Conservation (phyloP, 345 rosid species). For the Barbarea vulgaris region DNA sequence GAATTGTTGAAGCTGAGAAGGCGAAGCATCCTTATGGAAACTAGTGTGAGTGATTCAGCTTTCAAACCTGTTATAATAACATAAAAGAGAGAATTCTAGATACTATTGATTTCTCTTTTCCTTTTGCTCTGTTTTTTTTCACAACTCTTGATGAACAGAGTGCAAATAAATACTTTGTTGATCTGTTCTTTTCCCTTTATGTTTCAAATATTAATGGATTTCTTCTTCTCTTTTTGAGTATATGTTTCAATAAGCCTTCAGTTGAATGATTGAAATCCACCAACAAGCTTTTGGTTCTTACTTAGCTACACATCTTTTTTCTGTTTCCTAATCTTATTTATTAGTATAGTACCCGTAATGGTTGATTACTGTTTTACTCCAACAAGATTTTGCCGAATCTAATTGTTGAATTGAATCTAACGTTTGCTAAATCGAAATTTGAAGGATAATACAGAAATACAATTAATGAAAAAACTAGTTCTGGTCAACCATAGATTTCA, state of each 20-base stretch:
- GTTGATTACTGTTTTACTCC: neutral
- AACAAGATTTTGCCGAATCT: neutral
- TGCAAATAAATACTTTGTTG: conserved; percentile 24
- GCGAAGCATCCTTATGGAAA: neutral
- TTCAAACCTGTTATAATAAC: conserved; percentile 28
- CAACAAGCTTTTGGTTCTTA: neutral
- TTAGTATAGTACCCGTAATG: neutral
- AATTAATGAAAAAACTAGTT: neutral
- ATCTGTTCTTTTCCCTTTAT: neutral
- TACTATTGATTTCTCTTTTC: conserved; percentile 25
- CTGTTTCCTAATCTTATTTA: neutral
- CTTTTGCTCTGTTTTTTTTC: conserved; percentile 7
- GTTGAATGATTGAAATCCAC: neutral
- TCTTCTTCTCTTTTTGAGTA: conserved; percentile 2
- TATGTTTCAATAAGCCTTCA: neutral
- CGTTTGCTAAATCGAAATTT: neutral
- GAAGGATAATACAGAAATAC: neutral
- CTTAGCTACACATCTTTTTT: neutral
- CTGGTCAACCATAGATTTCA: neutral
- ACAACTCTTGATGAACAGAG: conserved; percentile 24
- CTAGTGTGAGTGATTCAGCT: conserved; percentile 22
- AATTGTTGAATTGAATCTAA: neutral
- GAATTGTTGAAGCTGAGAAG: conserved; percentile 13
- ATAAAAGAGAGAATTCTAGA: conserved; percentile 31
- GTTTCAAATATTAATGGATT: conserved; percentile 6